Evolutionary conservation across 2,329 filamentous ascomycete genomes (phyloP).

Genomic region (Penicillium sclerotiorum): DNA sequence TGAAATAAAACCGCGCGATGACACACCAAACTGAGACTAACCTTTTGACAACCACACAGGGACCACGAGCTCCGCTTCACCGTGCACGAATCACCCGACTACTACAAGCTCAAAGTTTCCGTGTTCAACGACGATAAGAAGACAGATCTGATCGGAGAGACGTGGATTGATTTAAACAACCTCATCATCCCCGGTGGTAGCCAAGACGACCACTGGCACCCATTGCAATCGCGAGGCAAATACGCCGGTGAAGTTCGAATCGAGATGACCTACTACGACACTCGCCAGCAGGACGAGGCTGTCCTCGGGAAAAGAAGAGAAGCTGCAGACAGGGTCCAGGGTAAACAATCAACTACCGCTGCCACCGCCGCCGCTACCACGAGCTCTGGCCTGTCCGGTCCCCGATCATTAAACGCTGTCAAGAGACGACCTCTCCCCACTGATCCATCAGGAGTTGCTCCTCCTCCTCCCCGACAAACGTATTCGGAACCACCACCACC

Average conservation of each 20-base stretch:
- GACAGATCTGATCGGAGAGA: conserved; percentile 93
- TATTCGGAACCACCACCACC: conserved; percentile 24
- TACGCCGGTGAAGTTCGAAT: conserved; percentile 94
- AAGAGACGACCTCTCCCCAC: conserved; percentile 83
- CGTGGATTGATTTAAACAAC: conserved; percentile 79
- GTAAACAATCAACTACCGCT: conserved; percentile 25
- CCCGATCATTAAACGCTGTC: conserved; percentile 63
- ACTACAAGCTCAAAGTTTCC: conserved; percentile 92
- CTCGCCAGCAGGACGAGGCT: conserved; percentile 77
- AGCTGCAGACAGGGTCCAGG: conserved; percentile 39
- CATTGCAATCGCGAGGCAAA: conserved; percentile 82
- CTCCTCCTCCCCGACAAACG: conserved; percentile 44
- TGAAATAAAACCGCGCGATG: neutral
- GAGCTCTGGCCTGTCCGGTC: conserved; percentile 41
- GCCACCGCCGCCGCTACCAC: conserved; percentile 11
- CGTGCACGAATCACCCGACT: conserved; percentile 95
- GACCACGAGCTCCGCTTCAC: conserved; percentile 95
- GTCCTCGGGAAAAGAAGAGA: conserved; percentile 57
- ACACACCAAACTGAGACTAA: conserved; percentile 11
- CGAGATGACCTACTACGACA: conserved; percentile 96
- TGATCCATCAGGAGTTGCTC: conserved; percentile 63
- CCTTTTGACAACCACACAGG: conserved; percentile 57
- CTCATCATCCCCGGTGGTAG: conserved; percentile 85
- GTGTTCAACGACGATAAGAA: conserved; percentile 99
- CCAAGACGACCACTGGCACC: conserved; percentile 93